These are phyloP conservation scores for Aspergillus carbonarius DNA, from an alignment of 2,329 filamentous ascomycete species.

Conservation along the genomic window DNA sequence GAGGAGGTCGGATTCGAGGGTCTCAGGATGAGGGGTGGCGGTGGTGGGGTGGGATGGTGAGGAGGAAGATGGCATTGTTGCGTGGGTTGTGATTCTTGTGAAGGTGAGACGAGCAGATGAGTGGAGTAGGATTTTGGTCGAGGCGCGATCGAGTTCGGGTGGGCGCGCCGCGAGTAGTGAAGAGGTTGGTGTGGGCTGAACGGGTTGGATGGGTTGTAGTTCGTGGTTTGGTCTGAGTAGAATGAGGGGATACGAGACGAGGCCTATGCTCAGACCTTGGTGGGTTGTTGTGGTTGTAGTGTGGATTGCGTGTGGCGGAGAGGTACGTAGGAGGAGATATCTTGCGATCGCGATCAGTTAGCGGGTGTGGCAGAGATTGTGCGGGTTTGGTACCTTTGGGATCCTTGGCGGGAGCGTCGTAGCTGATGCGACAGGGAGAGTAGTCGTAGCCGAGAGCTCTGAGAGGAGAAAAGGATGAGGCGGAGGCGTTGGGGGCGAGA, in stretches of 20 bases:
- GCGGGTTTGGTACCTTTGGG: neutral
- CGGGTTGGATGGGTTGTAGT: neutral
- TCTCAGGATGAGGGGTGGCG: slow-evolving; percentile 25
- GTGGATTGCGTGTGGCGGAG: neutral
- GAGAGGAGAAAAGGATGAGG: neutral
- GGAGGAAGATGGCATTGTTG: slow-evolving; percentile 13
- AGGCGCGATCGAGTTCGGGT: neutral
- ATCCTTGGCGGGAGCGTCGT: neutral
- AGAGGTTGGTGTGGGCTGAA: neutral
- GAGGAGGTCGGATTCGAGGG: slow-evolving; percentile 40
- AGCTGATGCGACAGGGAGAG: neutral
- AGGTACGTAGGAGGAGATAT: neutral
- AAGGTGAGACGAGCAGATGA: neutral
- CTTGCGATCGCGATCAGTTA: neutral
- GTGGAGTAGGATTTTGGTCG: neutral
- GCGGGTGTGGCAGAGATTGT: neutral
- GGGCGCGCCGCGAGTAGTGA: neutral
- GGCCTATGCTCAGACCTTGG: no score
- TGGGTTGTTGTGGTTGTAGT: neutral
- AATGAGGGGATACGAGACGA: no score
- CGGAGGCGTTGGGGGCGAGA: neutral
- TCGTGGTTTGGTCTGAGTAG: neutral
- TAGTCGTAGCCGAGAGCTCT: neutral
- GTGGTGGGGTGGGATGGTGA: slow-evolving; percentile 3
- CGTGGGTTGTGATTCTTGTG: neutral